phyloP scores from a whole-genome alignment of 2,329 filamentous ascomycete species.

The Juglanconis sp. region DNA sequence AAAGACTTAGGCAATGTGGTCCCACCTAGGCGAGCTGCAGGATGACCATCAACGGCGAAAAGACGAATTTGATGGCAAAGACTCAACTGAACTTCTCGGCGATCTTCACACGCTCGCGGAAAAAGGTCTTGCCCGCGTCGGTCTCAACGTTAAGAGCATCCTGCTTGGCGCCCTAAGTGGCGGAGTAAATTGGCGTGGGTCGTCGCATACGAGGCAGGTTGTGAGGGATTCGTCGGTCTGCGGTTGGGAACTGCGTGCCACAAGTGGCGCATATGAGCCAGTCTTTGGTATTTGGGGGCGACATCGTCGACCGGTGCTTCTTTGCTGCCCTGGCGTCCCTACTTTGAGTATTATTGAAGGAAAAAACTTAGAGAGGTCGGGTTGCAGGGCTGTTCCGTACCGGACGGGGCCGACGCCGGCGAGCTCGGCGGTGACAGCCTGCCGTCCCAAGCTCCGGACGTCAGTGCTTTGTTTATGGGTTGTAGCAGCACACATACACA shows the following conservation, averaged over 20 bases:
- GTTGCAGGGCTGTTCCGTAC: neutral
- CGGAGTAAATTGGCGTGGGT: conserved; percentile 69
- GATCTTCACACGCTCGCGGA: conserved; percentile 33
- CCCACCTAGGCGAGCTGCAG: conserved; percentile 13
- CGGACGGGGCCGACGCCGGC: neutral
- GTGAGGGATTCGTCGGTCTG: conserved; percentile 44
- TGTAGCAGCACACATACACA: too few relatives aligned
- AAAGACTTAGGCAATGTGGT: too few relatives aligned
- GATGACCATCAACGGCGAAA: conserved; percentile 19
- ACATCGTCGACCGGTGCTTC: neutral
- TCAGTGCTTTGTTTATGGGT: neutral
- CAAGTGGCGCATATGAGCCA: conserved; percentile 63
- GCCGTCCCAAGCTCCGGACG: neutral
- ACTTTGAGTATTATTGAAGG: neutral
- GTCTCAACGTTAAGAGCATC: conserved; percentile 36
- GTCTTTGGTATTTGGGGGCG: neutral
- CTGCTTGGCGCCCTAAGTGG: conserved; percentile 30
- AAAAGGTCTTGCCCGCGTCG: conserved; percentile 31
- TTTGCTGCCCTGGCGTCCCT: too few relatives aligned
- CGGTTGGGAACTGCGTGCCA: conserved; percentile 64
- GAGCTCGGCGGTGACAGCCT: neutral
- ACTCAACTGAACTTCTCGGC: conserved; percentile 39
- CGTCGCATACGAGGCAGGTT: conserved; percentile 70
- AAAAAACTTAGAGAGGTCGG: too few relatives aligned
- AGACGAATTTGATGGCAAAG: conserved; percentile 25